Base-by-base conservation (phyloP, 164 flowering plant species). In the Cinnamomum micranthum region DNA sequence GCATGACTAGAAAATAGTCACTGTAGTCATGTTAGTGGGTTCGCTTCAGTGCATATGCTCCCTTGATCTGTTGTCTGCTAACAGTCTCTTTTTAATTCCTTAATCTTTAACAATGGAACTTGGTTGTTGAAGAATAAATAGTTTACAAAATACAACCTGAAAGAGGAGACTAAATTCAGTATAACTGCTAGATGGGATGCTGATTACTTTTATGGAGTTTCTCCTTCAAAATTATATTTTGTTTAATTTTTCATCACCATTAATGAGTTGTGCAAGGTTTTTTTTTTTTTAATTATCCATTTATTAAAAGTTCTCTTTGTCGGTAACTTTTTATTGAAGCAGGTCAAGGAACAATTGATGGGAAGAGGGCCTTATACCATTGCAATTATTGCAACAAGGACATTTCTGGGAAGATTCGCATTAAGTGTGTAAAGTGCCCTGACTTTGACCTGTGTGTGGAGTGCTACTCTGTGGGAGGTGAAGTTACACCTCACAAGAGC, bases 381-480 rank as follows among this genome's bases (percentile, higher is more conserved):
- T 91, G 96, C 83, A 90, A 91, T 72, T 88, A 91, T 77, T 91
- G 96, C 86, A 90, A 88, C 74, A 91, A 91, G 79, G 96, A 91
- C 76, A 87, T 91, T 59, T 82, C 94, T 19, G 94, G 94, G 68
- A 88, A 82, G 80, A 85, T 88, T 77, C 92, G 96, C 4, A 88
- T 90, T 59, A 91, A 91, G 71, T 91, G 94, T 82, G 84, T 80
- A n/a, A 68, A 74, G 24, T 91, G 96, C 80, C 87, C 96, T 74
- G 94, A 91, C 82, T 91, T 91, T 80, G 96, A 90, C 86, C 91
- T 94, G 50, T 94, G 98, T 68, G 74, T 94, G 35, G 97, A 94
- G 81, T 94, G 98, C 84, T 92, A 92, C 76, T 90, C 94, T 52
- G 93, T 94, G 64, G 98, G 97, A 71, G 95, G 88, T 67, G 95